These are phyloP conservation scores for Ammopiptanthus mongolicus DNA, from an alignment of 306 rosid species.

Conservation along the genomic window DNA sequence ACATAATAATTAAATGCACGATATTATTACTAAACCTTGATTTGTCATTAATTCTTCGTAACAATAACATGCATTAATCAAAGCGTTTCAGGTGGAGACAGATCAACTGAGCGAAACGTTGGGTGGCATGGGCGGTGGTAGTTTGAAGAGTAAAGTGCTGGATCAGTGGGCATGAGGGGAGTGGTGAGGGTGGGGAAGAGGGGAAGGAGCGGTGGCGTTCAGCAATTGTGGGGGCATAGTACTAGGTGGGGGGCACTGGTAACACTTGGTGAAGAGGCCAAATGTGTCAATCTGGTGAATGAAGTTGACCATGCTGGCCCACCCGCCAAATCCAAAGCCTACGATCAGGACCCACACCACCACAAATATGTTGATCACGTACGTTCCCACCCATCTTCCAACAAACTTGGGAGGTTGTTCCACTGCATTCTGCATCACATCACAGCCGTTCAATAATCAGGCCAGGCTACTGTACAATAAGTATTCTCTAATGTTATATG, in stretches of 20 bases:
- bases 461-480: neutral
- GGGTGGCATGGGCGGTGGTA: no score
- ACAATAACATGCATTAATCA: neutral
- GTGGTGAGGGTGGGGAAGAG: conserved; percentile 35
- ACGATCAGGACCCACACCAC: conserved; percentile 88
- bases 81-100: neutral
- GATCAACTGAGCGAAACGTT: neutral
- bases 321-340: conserved; percentile 97
- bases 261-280: conserved; percentile 95
- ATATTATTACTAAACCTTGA: neutral
- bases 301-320: conserved; percentile 96
- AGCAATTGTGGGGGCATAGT: conserved; percentile 26
- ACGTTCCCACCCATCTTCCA: conserved; percentile 88
- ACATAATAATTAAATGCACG: conserved; percentile 15
- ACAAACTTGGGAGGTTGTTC: conserved; percentile 77
- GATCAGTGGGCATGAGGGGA: conserved; percentile 8
- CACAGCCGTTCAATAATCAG: conserved; percentile 8
- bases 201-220: conserved; percentile 60
- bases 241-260: conserved; percentile 75
- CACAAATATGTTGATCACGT: conserved; percentile 60
- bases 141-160: neutral
- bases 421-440: conserved; percentile 83
- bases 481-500: no score
- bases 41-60: neutral
- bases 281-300: conserved; percentile 84